A percentile compares a stretch with the other conserved stretches of the same genome.
Conservation (phyloP, 805 yeast genomes). For the Candida adriatica region DNA sequence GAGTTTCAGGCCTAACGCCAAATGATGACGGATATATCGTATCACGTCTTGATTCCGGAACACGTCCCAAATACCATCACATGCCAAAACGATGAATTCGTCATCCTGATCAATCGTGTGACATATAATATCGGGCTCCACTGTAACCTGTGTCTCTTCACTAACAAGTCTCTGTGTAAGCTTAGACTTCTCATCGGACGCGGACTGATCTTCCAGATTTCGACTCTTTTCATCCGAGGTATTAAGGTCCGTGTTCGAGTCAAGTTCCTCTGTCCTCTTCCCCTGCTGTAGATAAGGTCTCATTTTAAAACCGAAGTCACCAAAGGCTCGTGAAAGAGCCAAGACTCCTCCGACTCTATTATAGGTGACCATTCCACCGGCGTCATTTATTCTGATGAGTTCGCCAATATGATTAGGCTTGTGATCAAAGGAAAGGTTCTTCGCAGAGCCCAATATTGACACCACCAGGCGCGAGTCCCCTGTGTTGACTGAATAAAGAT, state of each 20-base stretch:
- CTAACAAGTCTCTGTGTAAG: conserved; percentile 4
- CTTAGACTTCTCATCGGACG: background rate
- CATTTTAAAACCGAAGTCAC: conserved; percentile 55
- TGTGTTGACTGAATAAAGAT: conserved; percentile 56
- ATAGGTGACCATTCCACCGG: conserved; percentile 89
- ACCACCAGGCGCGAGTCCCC: conserved; percentile 72
- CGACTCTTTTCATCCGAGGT: too few relatives aligned
- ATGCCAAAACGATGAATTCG: conserved; percentile 67
- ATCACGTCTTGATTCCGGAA: conserved; percentile 51
- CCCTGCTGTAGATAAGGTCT: conserved; percentile 20
- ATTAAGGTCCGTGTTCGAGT: background rate
- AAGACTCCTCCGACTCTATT: conserved; percentile 94
- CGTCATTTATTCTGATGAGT: conserved; percentile 79
- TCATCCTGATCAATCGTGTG: conserved; percentile 43
- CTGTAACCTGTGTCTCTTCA: conserved; percentile 66
- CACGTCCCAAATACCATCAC: conserved; percentile 83
- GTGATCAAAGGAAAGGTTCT: conserved; percentile 69
- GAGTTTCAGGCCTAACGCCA: conserved; percentile 49
- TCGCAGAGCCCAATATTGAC: conserved; percentile 42
- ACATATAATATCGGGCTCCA: conserved; percentile 65
- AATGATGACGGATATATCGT: conserved; percentile 46
- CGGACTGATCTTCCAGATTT: too few relatives aligned
- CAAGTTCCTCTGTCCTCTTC: background rate
- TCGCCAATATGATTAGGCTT: conserved; percentile 96
- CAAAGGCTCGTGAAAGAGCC: conserved; percentile 89